Evolutionary conservation across 148 eudicot species (phyloP).

Genomic region (Dysphania ambrosioides): DNA sequence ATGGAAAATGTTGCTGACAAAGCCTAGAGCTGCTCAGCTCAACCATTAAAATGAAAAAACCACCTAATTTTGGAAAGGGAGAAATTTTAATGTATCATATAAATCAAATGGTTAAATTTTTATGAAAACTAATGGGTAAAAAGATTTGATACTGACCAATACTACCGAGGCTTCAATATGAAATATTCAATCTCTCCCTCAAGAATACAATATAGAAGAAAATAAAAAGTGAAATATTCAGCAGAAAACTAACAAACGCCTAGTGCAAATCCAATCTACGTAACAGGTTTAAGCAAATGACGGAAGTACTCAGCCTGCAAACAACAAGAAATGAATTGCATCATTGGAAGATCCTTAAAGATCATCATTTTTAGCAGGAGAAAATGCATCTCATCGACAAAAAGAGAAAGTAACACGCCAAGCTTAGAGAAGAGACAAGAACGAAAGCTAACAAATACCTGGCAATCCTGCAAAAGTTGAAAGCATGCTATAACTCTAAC

Average conservation of each 20-base stretch:
- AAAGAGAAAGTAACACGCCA: neutral
- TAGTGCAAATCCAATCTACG: slow-evolving; percentile 52
- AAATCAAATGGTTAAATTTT: neutral
- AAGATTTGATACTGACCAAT: slow-evolving; percentile 37
- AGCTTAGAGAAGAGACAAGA: no score
- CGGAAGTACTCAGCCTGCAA: slow-evolving; percentile 86
- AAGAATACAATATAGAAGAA: slow-evolving; percentile 29
- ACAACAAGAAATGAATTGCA: slow-evolving; percentile 18
- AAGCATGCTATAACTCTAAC: slow-evolving; percentile 88
- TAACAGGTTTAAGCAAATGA: slow-evolving; percentile 78
- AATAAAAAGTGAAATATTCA: slow-evolving; percentile 28
- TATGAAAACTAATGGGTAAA: neutral
- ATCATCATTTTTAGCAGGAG: neutral
- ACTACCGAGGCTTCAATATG: slow-evolving; percentile 28
- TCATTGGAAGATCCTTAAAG: slow-evolving; percentile 6
- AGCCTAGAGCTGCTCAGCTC: slow-evolving; percentile 37
- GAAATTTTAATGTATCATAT: neutral
- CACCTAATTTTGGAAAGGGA: slow-evolving; percentile 36
- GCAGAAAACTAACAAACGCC: slow-evolving; percentile 33
- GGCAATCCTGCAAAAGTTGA: slow-evolving; percentile 81
- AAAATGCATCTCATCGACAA: neutral
- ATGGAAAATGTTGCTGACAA: slow-evolving; percentile 42
- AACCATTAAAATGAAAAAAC: slow-evolving; percentile 51
- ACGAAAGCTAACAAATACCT: slow-evolving; percentile 46
- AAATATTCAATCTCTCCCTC: slow-evolving; percentile 31